Evolutionary conservation across 2,329 filamentous ascomycete species (phyloP).

Genomic region (Ophiocordyceps camponoti-leonardi): DNA sequence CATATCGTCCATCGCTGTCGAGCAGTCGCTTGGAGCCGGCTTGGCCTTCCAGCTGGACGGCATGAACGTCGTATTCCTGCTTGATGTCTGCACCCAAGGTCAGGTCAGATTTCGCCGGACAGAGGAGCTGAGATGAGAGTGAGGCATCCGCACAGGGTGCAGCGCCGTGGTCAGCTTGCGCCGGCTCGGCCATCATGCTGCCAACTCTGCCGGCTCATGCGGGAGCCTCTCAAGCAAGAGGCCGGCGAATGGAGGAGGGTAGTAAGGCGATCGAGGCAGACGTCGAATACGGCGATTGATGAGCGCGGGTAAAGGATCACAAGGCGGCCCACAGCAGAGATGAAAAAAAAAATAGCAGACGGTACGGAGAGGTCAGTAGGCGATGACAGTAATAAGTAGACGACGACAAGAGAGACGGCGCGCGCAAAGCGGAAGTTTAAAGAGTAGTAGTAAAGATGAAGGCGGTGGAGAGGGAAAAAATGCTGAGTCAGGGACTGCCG

Average conservation of each 20-base stretch:
- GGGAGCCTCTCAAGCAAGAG: slow-evolving; percentile 4
- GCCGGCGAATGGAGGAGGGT: slow-evolving; percentile 1
- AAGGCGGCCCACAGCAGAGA: neutral
- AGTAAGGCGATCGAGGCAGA: too few species aligned
- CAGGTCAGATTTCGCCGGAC: neutral
- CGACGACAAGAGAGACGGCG: neutral
- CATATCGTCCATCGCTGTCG: slow-evolving; percentile 12
- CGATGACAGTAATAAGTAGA: too few species aligned
- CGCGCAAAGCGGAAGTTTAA: too few species aligned
- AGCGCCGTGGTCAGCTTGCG: slow-evolving; percentile 17
- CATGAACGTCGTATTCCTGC: slow-evolving; percentile 19
- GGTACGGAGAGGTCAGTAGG: neutral
- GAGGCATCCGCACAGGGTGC: slow-evolving; percentile 7
- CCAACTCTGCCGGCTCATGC: slow-evolving; percentile 10
- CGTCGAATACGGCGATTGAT: neutral
- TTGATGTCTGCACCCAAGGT: slow-evolving; percentile 16
- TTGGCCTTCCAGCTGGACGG: slow-evolving; percentile 15
- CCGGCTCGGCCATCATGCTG: slow-evolving; percentile 25
- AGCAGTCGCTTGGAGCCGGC: slow-evolving; percentile 20
- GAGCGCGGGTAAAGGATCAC: neutral
- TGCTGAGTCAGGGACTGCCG: slow-evolving; percentile 20
- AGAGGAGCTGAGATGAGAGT: neutral
- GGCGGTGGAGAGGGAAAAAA: slow-evolving; percentile 16
- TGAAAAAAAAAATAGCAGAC: neutral
- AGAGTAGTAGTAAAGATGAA: too few species aligned